Evolutionary conservation across 2,329 filamentous ascomycete genomes (phyloP).

Genomic region (Lasiodiplodia sp.): DNA sequence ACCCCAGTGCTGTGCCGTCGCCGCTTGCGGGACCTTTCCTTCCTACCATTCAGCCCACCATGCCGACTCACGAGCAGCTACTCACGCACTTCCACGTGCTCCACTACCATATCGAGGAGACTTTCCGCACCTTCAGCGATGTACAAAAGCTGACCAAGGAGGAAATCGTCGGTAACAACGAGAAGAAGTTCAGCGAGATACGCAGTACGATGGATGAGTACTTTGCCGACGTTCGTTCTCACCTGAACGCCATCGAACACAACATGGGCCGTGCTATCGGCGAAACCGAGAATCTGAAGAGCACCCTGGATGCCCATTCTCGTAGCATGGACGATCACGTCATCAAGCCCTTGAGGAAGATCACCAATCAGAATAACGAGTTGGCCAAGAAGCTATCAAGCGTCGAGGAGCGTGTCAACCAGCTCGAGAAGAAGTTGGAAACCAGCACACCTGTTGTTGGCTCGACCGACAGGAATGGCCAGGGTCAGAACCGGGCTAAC

Average conservation of each 20-base stretch:
- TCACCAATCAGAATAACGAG: constrained; percentile 37
- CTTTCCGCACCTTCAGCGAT: constrained; percentile 17
- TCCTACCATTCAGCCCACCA: not conserved
- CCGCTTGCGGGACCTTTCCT: constrained; percentile 32
- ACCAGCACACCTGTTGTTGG: not conserved
- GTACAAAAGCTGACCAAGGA: constrained; percentile 31
- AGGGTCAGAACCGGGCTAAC: not conserved
- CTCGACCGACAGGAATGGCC: not conserved
- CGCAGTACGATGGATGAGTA: constrained; percentile 35
- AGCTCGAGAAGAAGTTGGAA: constrained; percentile 32
- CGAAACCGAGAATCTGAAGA: constrained; percentile 36
- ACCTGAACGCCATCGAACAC: constrained; percentile 38
- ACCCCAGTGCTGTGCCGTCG: constrained; percentile 40
- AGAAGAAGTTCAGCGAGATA: constrained; percentile 26
- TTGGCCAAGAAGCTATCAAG: constrained; percentile 40
- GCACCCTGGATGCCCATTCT: constrained; percentile 31
- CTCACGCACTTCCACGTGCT: constrained; percentile 46
- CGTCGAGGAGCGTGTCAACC: constrained; percentile 38
- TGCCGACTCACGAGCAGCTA: constrained; percentile 23
- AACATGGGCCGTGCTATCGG: constrained; percentile 36
- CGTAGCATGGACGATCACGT: constrained; percentile 39
- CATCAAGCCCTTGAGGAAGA: constrained; percentile 36
- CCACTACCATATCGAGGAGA: constrained; percentile 46
- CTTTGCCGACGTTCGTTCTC: constrained; percentile 39
- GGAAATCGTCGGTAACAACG: constrained; percentile 33